These are phyloP conservation scores for Thielaviopsis populi DNA, from an alignment of 2,329 filamentous ascomycete genomes.

Conservation along the genomic window DNA sequence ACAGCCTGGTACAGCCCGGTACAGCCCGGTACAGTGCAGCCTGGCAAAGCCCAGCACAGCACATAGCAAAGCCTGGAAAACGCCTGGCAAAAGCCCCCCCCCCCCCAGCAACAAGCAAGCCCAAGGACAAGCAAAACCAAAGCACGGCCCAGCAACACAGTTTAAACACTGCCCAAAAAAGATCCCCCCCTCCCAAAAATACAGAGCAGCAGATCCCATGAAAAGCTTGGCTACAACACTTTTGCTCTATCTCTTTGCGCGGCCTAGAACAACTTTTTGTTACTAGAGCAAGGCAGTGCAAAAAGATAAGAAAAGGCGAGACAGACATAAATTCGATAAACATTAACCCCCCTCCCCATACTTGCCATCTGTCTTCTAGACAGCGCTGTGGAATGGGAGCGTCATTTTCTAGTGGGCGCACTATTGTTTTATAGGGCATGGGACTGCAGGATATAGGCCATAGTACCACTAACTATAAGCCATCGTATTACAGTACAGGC, in stretches of 20 bases:
- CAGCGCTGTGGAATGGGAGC: background rate
- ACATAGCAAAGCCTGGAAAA: background rate
- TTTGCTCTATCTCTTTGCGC: background rate
- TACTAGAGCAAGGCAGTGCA: slow-evolving; percentile 4
- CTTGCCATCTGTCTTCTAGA: background rate
- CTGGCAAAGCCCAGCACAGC: background rate
- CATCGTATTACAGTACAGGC: background rate
- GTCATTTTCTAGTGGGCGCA: background rate
- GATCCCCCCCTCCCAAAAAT: background rate
- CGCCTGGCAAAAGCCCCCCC: background rate
- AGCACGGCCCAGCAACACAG: background rate
- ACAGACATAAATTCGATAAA: background rate
- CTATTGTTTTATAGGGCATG: background rate
- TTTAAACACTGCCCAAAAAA: background rate
- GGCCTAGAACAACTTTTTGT: background rate
- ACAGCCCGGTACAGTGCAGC: background rate
- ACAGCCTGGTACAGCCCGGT: background rate
- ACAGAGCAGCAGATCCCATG: background rate
- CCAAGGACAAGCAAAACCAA: background rate
- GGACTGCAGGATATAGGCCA: background rate
- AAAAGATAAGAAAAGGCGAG: background rate
- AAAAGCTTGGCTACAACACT: background rate
- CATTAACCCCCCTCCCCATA: background rate
- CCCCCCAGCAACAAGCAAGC: background rate
- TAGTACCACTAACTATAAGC: background rate